Percentiles rank a stretch among this genome's conserved stretches.
Evolutionary conservation across 1,139 yeast genomes (phyloP).

Genomic region (Wickerhamomyces sp.): DNA sequence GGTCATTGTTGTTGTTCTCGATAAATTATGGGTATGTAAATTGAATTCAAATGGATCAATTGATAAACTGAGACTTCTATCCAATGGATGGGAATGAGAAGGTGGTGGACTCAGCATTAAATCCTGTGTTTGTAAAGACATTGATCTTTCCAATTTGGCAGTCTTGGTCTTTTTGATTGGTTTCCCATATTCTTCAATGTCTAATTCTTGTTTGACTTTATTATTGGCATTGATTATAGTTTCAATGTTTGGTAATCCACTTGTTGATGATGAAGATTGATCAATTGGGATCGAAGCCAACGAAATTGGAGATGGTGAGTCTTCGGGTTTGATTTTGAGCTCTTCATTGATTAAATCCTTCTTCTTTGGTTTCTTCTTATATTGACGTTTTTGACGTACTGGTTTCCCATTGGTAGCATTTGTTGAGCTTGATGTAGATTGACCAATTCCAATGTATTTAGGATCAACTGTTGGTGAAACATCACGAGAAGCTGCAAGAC

Average conservation of each 20-base stretch:
- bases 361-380: constrained; percentile 20
- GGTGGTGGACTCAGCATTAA: constrained; percentile 10
- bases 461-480: constrained; percentile 32
- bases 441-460: constrained; percentile 17
- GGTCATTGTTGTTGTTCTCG: constrained; percentile 17
- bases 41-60: constrained; percentile 4
- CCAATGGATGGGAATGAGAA: constrained; percentile 2
- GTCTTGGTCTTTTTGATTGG: constrained; percentile 11
- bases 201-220: background rate
- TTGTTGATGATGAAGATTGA: background rate
- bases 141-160: constrained; percentile 15
- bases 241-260: constrained; percentile 8
- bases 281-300: constrained; percentile 19
- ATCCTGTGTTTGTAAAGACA: constrained; percentile 11
- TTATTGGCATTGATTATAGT: constrained; percentile 3
- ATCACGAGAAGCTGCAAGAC: constrained; percentile 11
- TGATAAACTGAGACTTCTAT: constrained; percentile 9
- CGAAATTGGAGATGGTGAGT: constrained; percentile 24
- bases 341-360: background rate
- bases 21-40: constrained; percentile 2
- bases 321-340: background rate
- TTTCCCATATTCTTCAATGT: constrained; percentile 5
- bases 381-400: constrained; percentile 16
- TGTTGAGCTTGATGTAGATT: background rate
- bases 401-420: background rate